Conservation (phyloP, 768 basidiomycete genomes). For the Phylloporus rhodoxanthus region DNA sequence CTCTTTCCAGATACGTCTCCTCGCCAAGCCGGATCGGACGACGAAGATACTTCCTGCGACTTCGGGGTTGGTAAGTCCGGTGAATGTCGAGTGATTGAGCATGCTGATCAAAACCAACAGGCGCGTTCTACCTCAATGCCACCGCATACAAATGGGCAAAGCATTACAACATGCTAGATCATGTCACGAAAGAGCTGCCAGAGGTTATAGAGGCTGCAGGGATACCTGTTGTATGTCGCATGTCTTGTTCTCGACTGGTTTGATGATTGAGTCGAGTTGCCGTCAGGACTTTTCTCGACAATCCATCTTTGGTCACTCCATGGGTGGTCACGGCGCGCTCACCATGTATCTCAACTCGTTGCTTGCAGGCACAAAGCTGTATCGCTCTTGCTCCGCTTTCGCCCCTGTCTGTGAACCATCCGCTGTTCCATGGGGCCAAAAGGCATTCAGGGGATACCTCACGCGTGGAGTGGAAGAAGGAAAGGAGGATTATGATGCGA, state of each 20-base stretch:
- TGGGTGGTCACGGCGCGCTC: conserved; percentile 96
- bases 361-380: conserved; percentile 49
- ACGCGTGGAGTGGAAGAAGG: conserved; percentile 74
- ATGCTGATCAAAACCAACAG: conserved; percentile 24
- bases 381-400: conserved; percentile 86
- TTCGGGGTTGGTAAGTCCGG: conserved; percentile 67
- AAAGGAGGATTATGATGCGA: conserved; percentile 71
- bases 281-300: conserved; percentile 72
- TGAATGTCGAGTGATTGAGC: not conserved
- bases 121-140: conserved; percentile 93
- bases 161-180: conserved; percentile 86
- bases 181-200: conserved; percentile 82
- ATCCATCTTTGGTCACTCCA: conserved; percentile 93
- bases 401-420: conserved; percentile 82
- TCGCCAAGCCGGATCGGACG: conserved; percentile 80
- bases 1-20: conserved; percentile 94
- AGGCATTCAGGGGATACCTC: conserved; percentile 86
- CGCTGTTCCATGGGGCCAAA: conserved; percentile 84
- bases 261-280: not conserved
- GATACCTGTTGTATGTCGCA: conserved; percentile 64
- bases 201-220: conserved; percentile 64
- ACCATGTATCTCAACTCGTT: conserved; percentile 78
- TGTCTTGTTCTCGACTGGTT: not conserved
- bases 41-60: conserved; percentile 80
- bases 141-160: conserved; percentile 66